Base-by-base conservation (phyloP, 2,329 filamentous ascomycete genomes). In the Sclerotiophoma versabilis region DNA sequence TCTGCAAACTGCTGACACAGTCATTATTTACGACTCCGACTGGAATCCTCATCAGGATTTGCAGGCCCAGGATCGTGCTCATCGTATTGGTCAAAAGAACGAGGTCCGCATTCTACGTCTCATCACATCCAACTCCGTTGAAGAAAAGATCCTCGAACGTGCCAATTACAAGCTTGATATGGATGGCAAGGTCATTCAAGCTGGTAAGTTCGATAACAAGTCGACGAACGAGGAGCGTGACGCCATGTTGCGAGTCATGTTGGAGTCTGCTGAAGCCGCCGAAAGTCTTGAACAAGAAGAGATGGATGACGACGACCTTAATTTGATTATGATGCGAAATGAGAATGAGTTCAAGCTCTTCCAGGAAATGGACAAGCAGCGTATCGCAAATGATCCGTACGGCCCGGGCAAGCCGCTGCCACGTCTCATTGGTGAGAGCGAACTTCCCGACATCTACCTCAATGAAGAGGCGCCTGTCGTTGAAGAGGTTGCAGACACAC, bases 1-100 rank as follows among this genome's bases (percentile, higher is more conserved):
- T 71, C 77, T 99, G 75, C 95, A 99, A 77, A 97, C 93, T 38
- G 95, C 95, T 34, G 95, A 99, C 76, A 99, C 95, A 1, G 95
- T 99, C 79, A 97, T 99, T 77, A 99, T 99, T 71, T 99, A 97
- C 78, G 95, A 99, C 73, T 99, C 95, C 0, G 95, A 99, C 80
- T 99, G 95, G 95, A 99, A 99, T 76, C 95, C 95, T 73, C 93
- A 98, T 74, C 95, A 99, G 77, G 95, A 99, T 90, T 81, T 99
- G 77, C 95, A 99, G 76, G 95, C 95, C 12, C 95, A 99, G 74
- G 95, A 99, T 89, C 95, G 95, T 88, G 95, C 95, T 39, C 95
- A 99, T 87, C 93, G 95, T 89, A 99, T 99, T 64, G 95, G 95
- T 58, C 95, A 99, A 77, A 99, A 99, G 87, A 99, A 99, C 68